Percentiles rank a stretch among this genome's conserved stretches.
These are phyloP conservation scores for Cercophora newfieldiana DNA, from an alignment of 495 filamentous ascomycete genomes.

Conservation along the genomic window DNA sequence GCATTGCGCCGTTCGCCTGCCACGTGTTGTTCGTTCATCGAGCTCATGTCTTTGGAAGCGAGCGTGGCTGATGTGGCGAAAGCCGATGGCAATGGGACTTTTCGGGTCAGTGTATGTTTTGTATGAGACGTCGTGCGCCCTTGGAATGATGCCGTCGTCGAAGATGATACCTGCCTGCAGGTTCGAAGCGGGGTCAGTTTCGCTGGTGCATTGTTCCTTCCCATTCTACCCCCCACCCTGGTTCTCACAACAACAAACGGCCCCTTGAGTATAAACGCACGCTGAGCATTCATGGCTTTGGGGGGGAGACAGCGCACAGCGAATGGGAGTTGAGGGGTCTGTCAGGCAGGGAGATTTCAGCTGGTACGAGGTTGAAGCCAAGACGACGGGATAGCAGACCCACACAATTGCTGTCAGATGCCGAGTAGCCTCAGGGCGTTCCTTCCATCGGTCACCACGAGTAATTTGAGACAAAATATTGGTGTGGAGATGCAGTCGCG, in stretches of 20 bases:
- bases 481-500: background rate
- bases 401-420: too few species aligned
- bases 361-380: too few species aligned
- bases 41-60: slow-evolving; percentile 2
- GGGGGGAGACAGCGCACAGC: background rate
- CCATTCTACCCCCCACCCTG: too few species aligned
- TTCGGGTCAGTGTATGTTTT: background rate
- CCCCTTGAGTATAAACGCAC: background rate
- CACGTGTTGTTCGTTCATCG: background rate
- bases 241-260: too few species aligned
- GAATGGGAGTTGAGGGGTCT: background rate
- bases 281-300: background rate
- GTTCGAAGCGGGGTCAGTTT: background rate
- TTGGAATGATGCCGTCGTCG: background rate
- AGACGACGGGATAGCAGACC: too few species aligned
- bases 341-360: too few species aligned
- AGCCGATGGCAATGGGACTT: background rate
- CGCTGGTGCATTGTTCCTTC: too few species aligned
- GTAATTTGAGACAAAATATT: background rate
- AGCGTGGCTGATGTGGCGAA: background rate
- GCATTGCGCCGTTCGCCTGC: slow-evolving; percentile 23
- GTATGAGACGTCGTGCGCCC: background rate
- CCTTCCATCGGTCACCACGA: too few species aligned
- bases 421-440: too few species aligned
- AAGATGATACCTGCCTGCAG: background rate